Conservation (phyloP, 208 protist species). For the Trypanosoma cruzi region DNA sequence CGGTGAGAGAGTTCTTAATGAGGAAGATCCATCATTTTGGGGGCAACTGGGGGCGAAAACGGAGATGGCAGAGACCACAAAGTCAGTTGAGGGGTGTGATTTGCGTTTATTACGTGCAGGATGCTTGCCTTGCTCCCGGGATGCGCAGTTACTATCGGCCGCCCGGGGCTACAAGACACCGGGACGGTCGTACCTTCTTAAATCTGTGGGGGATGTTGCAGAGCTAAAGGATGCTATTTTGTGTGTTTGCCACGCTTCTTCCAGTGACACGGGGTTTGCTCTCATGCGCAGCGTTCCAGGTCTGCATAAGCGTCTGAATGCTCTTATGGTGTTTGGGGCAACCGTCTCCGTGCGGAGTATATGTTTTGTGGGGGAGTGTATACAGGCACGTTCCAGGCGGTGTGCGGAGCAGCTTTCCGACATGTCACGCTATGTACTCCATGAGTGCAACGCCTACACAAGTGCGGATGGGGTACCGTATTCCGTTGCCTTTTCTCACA, state of each 20-base stretch:
- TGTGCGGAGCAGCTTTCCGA: slow-evolving; percentile 42
- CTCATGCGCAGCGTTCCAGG: slow-evolving; percentile 45
- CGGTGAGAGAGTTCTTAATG: slow-evolving; percentile 14
- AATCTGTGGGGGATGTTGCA: slow-evolving; percentile 63
- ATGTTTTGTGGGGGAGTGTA: slow-evolving; percentile 45
- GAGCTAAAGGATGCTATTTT: slow-evolving; percentile 80
- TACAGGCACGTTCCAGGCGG: slow-evolving; percentile 61
- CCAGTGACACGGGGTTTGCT: slow-evolving; percentile 74
- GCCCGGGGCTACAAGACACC: slow-evolving; percentile 67
- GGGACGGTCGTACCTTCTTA: slow-evolving; percentile 52
- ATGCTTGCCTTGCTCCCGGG: slow-evolving; percentile 17
- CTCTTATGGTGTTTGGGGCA: slow-evolving; percentile 70
- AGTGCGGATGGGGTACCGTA: slow-evolving; percentile 86
- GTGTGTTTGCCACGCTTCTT: slow-evolving; percentile 68
- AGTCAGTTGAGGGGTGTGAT: slow-evolving; percentile 4
- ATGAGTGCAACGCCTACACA: slow-evolving; percentile 83
- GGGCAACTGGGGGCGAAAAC: slow-evolving; percentile 10
- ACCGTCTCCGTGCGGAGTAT: slow-evolving; percentile 70
- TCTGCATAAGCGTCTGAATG: slow-evolving; percentile 59
- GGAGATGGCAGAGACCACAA: not conserved
- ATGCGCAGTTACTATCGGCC: slow-evolving; percentile 58
- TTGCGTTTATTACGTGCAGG: slow-evolving; percentile 11
- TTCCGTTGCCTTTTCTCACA: slow-evolving; percentile 76
- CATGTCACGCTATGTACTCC: slow-evolving; percentile 50
- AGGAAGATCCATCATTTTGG: slow-evolving; percentile 29